These are phyloP conservation scores for Monosporascus sp. DNA, from an alignment of 2,329 filamentous ascomycete species.

Conservation along the genomic window DNA sequence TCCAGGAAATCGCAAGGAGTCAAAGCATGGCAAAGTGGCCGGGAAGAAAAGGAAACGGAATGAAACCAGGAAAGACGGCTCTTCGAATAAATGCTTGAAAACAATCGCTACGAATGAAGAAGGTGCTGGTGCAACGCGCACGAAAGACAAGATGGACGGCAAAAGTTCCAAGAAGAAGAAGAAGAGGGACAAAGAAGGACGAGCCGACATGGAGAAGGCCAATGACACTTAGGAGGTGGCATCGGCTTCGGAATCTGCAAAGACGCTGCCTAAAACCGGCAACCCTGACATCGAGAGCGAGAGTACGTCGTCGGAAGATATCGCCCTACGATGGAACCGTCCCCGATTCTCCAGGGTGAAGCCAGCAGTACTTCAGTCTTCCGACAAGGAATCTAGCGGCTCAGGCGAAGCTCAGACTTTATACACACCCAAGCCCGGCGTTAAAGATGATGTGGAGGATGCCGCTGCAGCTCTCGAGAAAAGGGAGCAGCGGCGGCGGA, in stretches of 20 bases:
- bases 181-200: not conserved
- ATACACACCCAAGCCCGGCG: too few relatives aligned
- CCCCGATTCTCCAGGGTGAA: too few relatives aligned
- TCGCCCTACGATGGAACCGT: too few relatives aligned
- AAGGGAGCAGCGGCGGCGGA: constrained; percentile 5
- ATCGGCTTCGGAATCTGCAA: constrained; percentile 6
- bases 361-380: too few relatives aligned
- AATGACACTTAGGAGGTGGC: constrained; percentile 16
- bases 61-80: not conserved
- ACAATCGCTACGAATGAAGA: constrained; percentile 1
- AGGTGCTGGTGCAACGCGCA: not conserved
- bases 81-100: not conserved
- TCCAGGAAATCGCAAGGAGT: not conserved
- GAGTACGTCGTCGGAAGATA: too few relatives aligned
- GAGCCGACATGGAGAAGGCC: constrained; percentile 2
- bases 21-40: not conserved
- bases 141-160: constrained; percentile 1
- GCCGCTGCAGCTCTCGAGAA: not conserved
- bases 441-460: not conserved
- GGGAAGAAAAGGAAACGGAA: constrained; percentile 3
- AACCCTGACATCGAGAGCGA: not conserved
- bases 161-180: not conserved
- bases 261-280: not conserved
- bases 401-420: too few relatives aligned
- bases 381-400: too few relatives aligned